Evolutionary conservation across 2,329 filamentous ascomycete genomes (phyloP), one percentile per base, ranked within the genome.

Genomic region (Teratosphaeria nubilosa): DNA sequence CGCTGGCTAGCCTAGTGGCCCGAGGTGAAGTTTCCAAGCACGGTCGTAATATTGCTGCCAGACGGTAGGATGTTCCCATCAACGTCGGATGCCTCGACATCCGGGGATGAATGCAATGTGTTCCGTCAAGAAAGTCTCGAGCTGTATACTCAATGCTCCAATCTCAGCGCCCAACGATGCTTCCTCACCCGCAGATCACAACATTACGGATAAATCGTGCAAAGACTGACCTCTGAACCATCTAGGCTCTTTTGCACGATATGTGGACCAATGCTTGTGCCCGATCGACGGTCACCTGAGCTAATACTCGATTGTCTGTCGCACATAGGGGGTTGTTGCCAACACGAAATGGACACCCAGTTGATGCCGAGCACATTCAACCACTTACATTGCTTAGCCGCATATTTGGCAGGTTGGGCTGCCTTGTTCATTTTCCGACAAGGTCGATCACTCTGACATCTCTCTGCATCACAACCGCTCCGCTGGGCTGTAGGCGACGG

Each of bases 401-500:
- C 34, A 41, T 14, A 41, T 11, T 41, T 41, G 34, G 34, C 13
- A 41, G 34, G 10, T 30, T 5, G 27, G 27, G 27, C 5, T 4
- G 27, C 27, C 5, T 48, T 7, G 41, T 20, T 59, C 30, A 59
- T 22, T 51, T 51, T n/a, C 52, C 24, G 5, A 60, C 3, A 22
- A 63, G 52, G 54, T 64, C 69, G 61, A 61, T 59, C 9, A 70
- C 65, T 7, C 73, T 66, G 32, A 78, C 71, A 61, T 70, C 71
- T 58, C 73, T 76, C 62, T 71, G 69, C 45, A 84, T 58, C 5
- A 70, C 74, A 59, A 77, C 77, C 1, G 83, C 83, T 13, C 78
- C 80, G 16, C 74, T 74, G 2, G 83, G 83, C 55, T 76, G 79
- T 63, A 86, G 69, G 51, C 79, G 77, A 34, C 80, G 75, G 69